phyloP scores from a whole-genome alignment of 2,329 filamentous ascomycete species.

The Chaetomium sp. region DNA sequence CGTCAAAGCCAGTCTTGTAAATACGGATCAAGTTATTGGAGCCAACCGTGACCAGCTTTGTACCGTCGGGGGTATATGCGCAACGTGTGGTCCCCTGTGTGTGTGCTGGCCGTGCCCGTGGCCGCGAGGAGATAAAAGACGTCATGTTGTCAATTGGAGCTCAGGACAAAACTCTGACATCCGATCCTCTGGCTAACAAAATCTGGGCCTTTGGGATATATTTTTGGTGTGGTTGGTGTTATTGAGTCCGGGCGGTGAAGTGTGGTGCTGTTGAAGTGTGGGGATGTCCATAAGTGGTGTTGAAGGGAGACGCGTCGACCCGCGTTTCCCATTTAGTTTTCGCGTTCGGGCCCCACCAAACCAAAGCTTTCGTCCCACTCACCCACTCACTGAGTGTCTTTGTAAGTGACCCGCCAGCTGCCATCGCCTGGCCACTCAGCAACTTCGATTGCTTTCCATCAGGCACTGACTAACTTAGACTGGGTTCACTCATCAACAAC shows the following conservation, averaged over 20 bases:
- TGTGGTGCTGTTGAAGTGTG: slow-evolving; percentile 2
- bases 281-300: neutral
- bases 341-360: slow-evolving; percentile 20
- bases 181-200: neutral
- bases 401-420: slow-evolving; percentile 21
- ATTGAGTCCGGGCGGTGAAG: neutral
- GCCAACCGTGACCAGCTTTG: slow-evolving; percentile 84
- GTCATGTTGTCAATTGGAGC: slow-evolving; percentile 39
- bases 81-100: slow-evolving; percentile 85
- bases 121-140: slow-evolving; percentile 48
- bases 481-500: slow-evolving; percentile 15
- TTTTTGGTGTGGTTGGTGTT: slow-evolving; percentile 1
- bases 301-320: slow-evolving; percentile 29
- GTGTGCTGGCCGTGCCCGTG: slow-evolving; percentile 70
- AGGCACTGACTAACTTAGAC: slow-evolving; percentile 8
- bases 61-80: slow-evolving; percentile 86
- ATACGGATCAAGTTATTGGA: slow-evolving; percentile 92
- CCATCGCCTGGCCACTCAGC: slow-evolving; percentile 21
- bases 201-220: neutral
- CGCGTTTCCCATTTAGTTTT: slow-evolving; percentile 31
- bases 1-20: slow-evolving; percentile 88
- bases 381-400: no score
- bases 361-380: neutral
- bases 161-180: neutral
- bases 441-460: slow-evolving; percentile 22